Base-by-base conservation (phyloP, 2,329 filamentous ascomycete species). In the Zalaria obscura region DNA sequence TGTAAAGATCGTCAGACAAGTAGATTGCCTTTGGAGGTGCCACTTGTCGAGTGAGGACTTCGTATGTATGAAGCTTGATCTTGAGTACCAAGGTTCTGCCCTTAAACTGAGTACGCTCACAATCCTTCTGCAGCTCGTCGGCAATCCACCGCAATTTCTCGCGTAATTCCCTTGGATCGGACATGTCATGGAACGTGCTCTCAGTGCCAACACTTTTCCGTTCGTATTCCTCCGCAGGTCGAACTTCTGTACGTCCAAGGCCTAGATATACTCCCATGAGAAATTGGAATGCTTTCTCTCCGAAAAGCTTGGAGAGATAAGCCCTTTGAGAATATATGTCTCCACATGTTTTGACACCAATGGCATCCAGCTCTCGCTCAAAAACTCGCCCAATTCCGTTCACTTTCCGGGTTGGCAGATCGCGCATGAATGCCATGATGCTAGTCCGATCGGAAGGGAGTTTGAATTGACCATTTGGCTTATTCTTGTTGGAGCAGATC, bases 361-460 rank as follows among this genome's bases (percentile, higher is more conserved):
- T 78, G 3, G 89, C 85, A 36, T 84, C 76, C 2, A 98, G 72
- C 57, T 98, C 86, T 43, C 91, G 76, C 62, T 96, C 91, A 46
- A 95, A 80, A 0, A 96, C 91, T 25, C 91, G 76, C 0, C 91
- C 91, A n/a, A 98, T 75, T 1, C 91, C 91, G 50, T 95, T 95
- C 35, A 96, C 83, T 56, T 95, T 95, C 29, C 91, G 75, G 1
- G 86, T 87, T 0, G 88, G 80, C 25, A 98, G 67, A 27, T 80
- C 73, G 7, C 73, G 71, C 82, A 96, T 94, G 55, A 95, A 96
- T 0, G 71, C 65, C 73, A 96, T 78, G 45, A 98, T 86, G 1
- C 76, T 71, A 26, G 66, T 63, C 6, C 88, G 73, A 34, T 93
- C 80, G 40, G 72, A 83, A 0, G 80, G 72, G 2, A 96, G 66